Evolutionary conservation across 2,329 filamentous ascomycete species (phyloP), one percentile per base, ranked within the genome.

Genomic region (Aspergillus tanneri): DNA sequence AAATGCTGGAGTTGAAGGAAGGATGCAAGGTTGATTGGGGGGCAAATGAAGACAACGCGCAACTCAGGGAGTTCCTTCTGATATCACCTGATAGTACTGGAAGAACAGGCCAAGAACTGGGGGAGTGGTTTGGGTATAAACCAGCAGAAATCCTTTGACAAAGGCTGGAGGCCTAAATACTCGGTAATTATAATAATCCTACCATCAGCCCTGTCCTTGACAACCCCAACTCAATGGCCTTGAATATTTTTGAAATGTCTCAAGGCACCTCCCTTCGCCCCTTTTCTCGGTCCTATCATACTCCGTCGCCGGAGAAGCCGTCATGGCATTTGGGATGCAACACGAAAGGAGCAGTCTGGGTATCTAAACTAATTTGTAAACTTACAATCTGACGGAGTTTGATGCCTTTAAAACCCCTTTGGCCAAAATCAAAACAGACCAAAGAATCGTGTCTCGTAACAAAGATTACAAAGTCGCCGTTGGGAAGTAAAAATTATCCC

Each of bases 401-500:
- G n/a, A n/a, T n/a, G n/a, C n/a, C n/a, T n/a, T n/a, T n/a, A n/a
- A n/a, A n/a, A 19, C 14, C 39, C 28, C 18, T 28, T 12, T 35
- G n/a, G 25, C 16, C 22, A 44, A 34, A 27, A 30, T 36, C 45
- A 38, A 45, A 8, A 50, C 30, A 46, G 32, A 9, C 3, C 14
- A 14, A 14, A 39, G 28, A 16, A 23, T 3, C 21, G 27, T n/a
- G 19, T 7, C 19, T 19, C 10, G 28, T 27, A 42, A 47, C 25
- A 38, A 40, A 36, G 45, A 41, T 64, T 54, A 73, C 38, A 73
- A 59, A 10, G 81, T 85, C 21, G 81, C 78, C 1, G 82, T 86
- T 14, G 82, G 78, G 70, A 97, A 99, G 72, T 97, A 95, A 70
- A 96, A 97, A 61, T 95, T 91, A 72, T 96, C 90, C 93, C 93